Evolutionary conservation across 2,329 filamentous ascomycete genomes (phyloP).

Genomic region (Pseudogymnoascus sp.): DNA sequence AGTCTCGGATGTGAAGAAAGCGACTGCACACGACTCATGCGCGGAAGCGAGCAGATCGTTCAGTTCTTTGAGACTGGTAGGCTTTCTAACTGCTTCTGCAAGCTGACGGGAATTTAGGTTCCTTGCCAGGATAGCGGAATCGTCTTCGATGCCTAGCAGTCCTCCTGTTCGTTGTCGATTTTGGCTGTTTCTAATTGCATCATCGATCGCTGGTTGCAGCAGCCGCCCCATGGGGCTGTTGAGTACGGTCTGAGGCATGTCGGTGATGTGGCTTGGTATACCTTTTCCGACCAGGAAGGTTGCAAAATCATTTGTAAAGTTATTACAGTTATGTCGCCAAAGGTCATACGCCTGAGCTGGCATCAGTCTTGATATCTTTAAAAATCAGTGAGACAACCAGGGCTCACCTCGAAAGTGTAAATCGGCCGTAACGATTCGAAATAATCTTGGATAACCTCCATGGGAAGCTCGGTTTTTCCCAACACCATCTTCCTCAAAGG

Average conservation of each 20-base stretch:
- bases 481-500: conserved; percentile 70
- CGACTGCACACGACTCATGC: conserved; percentile 59
- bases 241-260: conserved; percentile 75
- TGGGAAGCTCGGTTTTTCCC: conserved; percentile 67
- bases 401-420: conserved; percentile 64
- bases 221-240: conserved; percentile 82
- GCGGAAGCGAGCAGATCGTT: conserved; percentile 52
- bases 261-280: conserved; percentile 79
- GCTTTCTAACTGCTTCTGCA: conserved; percentile 48
- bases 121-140: conserved; percentile 12
- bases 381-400: neutral
- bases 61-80: conserved; percentile 50
- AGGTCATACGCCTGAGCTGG: conserved; percentile 67
- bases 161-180: conserved; percentile 39
- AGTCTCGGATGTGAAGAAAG: conserved; percentile 88
- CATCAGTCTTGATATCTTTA: conserved; percentile 7
- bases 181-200: conserved; percentile 52
- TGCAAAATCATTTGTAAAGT: conserved; percentile 86
- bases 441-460: conserved; percentile 79
- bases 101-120: conserved; percentile 16
- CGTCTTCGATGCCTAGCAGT: conserved; percentile 23
- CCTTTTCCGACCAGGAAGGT: conserved; percentile 83
- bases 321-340: conserved; percentile 92
- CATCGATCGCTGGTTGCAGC: conserved; percentile 67
- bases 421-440: conserved; percentile 72